Evolutionary conservation across 352 stramenopile genomes (phyloP).

Genomic region (Phytophthora meadii): DNA sequence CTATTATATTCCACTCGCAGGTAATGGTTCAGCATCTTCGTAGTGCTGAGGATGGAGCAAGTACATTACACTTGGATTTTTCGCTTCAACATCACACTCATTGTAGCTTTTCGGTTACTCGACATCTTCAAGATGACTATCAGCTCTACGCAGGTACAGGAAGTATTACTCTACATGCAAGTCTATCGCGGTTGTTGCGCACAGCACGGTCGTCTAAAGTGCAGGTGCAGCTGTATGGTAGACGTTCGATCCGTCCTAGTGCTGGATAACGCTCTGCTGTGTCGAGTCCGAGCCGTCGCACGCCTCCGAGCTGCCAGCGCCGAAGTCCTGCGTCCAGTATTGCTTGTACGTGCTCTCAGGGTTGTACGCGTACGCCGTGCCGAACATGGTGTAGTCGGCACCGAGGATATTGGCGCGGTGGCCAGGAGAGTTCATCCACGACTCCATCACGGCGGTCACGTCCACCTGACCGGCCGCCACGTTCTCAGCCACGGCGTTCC

Average conservation of each 20-base stretch:
- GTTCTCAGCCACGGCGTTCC: constrained; percentile 41
- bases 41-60: no score
- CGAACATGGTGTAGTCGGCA: constrained; percentile 41
- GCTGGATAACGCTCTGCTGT: neutral
- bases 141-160: neutral
- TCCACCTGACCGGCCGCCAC: constrained; percentile 37
- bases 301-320: constrained; percentile 22
- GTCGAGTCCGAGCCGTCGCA: constrained; percentile 29
- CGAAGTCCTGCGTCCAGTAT: constrained; percentile 68
- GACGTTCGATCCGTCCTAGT: constrained; percentile 17
- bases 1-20: no score
- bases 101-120: neutral
- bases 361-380: constrained; percentile 39
- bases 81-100: constrained; percentile 6
- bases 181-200: neutral
- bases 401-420: constrained; percentile 37
- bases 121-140: constrained; percentile 4
- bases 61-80: no score
- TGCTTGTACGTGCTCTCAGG: constrained; percentile 28
- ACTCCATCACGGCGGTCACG: constrained; percentile 36
- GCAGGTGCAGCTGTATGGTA: neutral
- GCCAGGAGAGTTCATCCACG: constrained; percentile 35
- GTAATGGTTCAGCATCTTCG: no score
- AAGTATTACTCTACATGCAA: constrained; percentile 2
- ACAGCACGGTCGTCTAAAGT: constrained; percentile 1